A percentile compares a stretch with the other conserved stretches of the same genome.
phyloP scores from a whole-genome alignment of 2,329 filamentous ascomycete genomes.

The Ilyonectria destructans region DNA sequence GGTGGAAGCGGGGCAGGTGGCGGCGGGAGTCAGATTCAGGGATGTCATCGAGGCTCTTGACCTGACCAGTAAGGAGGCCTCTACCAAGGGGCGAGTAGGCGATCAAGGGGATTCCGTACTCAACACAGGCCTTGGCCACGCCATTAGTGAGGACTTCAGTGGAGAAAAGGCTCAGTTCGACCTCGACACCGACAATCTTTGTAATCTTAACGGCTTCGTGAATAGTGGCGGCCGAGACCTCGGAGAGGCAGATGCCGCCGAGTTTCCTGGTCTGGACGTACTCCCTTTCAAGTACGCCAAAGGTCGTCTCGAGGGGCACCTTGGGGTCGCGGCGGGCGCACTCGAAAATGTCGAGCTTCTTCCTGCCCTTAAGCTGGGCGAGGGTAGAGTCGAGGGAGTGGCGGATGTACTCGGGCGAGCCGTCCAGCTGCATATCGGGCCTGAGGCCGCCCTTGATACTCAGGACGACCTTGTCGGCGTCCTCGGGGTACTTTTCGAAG shows the following conservation, averaged over 20 bases:
- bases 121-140: conserved; percentile 11
- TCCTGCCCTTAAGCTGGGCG: conserved; percentile 57
- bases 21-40: conserved; percentile 64
- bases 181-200: conserved; percentile 62
- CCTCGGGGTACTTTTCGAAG: conserved; percentile 69
- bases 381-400: conserved; percentile 68
- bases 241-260: conserved; percentile 62
- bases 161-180: conserved; percentile 56
- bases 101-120: conserved; percentile 73
- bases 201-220: conserved; percentile 57
- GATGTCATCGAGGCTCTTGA: conserved; percentile 70
- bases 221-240: conserved; percentile 61
- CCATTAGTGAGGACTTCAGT: conserved; percentile 18
- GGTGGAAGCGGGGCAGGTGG: conserved; percentile 70
- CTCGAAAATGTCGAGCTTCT: conserved; percentile 69
- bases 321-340: conserved; percentile 59
- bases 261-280: conserved; percentile 63
- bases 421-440: conserved; percentile 53
- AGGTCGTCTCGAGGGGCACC: conserved; percentile 61
- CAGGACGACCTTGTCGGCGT: conserved; percentile 69
- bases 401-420: conserved; percentile 65
- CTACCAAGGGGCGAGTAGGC: conserved; percentile 79
- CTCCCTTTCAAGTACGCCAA: conserved; percentile 58
- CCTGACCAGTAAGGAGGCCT: conserved; percentile 66
- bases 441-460: conserved; percentile 68